Evolutionary conservation across 805 yeast genomes (phyloP).

Genomic region (Myxozyma vanderwaltii): DNA sequence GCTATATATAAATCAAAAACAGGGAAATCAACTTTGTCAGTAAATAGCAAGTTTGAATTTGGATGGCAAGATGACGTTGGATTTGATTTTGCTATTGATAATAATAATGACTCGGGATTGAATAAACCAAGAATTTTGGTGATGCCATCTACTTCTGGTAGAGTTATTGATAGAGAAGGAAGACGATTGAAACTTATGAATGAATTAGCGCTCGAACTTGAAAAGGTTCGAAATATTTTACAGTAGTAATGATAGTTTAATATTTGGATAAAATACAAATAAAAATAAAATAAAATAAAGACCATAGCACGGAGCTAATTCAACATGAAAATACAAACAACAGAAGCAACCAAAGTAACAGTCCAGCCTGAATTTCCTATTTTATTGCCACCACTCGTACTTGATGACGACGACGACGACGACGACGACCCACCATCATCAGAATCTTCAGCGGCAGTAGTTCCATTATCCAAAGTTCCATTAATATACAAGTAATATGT

Average conservation of each 20-base stretch:
- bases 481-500: conserved; percentile 18
- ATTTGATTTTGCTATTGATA: background rate
- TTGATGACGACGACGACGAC: background rate
- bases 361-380: background rate
- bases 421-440: background rate
- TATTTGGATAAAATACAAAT: background rate
- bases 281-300: background rate
- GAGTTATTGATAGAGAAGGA: conserved; percentile 54
- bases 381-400: background rate
- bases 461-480: conserved; percentile 25
- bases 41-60: conserved; percentile 34
- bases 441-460: conserved; percentile 17
- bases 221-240: no score
- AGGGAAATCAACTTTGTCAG: conserved; percentile 40
- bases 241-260: background rate
- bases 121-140: conserved; percentile 50
- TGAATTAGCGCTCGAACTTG: conserved; percentile 39
- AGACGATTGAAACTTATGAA: conserved; percentile 56
- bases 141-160: conserved; percentile 72
- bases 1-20: conserved; percentile 47
- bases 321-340: background rate
- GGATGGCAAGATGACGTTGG: conserved; percentile 4
- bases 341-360: background rate
- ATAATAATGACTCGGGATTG: background rate
- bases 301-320: background rate